Percentiles rank a stretch among this genome's conserved stretches.
phyloP scores from a whole-genome alignment of 768 basidiomycete genomes.

The Sistotremastrum niveocremeum region DNA sequence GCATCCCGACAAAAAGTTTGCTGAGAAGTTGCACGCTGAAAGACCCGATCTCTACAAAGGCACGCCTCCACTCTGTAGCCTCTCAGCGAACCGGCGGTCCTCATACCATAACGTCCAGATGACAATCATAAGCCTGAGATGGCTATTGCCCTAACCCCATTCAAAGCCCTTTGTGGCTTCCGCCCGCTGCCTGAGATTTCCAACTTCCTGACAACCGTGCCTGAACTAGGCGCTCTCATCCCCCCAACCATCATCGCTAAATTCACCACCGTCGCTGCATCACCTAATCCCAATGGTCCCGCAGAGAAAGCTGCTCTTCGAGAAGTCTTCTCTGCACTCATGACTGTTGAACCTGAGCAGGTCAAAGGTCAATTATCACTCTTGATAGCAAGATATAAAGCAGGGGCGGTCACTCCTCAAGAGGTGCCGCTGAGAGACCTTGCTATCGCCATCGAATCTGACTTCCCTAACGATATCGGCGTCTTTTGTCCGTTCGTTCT shows the following conservation, averaged over 20 bases:
- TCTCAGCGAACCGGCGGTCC: constrained; percentile 1
- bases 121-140: constrained; percentile 98
- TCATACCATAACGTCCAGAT: constrained; percentile 33
- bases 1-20: constrained; percentile 80
- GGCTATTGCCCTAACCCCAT: constrained; percentile 90
- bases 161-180: constrained; percentile 88
- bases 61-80: constrained; percentile 17
- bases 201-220: constrained; percentile 46
- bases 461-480: constrained; percentile 92
- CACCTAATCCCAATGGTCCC: constrained; percentile 26
- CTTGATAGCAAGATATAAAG: constrained; percentile 52
- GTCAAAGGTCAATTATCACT: constrained; percentile 41
- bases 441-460: constrained; percentile 25
- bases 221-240: constrained; percentile 68
- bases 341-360: constrained; percentile 51
- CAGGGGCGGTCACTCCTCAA: constrained; percentile 22
- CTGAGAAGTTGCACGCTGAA: constrained; percentile 49
- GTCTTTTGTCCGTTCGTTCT: constrained; percentile 82
- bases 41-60: constrained; percentile 88
- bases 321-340: constrained; percentile 67
- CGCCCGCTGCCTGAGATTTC: constrained; percentile 66
- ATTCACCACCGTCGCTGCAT: constrained; percentile 37
- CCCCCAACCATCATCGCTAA: constrained; percentile 35
- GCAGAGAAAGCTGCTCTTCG: constrained; percentile 52
- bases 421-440: constrained; percentile 45